Evolutionary conservation across 768 basidiomycete genomes (phyloP).

Genomic region (Glaciozyma martinii): DNA sequence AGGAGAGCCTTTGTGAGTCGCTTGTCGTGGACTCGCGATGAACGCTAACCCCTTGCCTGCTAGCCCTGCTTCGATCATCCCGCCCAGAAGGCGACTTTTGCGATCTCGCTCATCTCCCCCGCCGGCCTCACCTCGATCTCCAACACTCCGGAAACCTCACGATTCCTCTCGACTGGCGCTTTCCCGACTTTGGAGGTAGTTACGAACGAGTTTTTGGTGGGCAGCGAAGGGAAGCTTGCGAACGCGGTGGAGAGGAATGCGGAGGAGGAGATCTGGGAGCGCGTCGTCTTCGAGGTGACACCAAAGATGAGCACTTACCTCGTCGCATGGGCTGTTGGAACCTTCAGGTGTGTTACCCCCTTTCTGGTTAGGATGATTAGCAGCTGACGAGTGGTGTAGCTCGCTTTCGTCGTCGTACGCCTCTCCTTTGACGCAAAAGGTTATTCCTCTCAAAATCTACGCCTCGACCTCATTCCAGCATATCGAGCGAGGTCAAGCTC

Average conservation of each 20-base stretch:
- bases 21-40: not conserved
- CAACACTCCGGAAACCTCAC: constrained; percentile 78
- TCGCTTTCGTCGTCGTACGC: constrained; percentile 63
- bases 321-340: constrained; percentile 44
- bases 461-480: constrained; percentile 36
- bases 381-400: not conserved
- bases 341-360: constrained; percentile 46
- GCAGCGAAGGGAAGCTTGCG: constrained; percentile 23
- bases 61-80: constrained; percentile 88
- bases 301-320: constrained; percentile 45
- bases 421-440: constrained; percentile 70
- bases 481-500: constrained; percentile 12
- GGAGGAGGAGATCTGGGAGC: constrained; percentile 52
- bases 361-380: too few species aligned
- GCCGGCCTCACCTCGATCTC: constrained; percentile 64
- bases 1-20: constrained; percentile 15
- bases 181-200: constrained; percentile 21
- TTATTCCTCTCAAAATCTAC: constrained; percentile 75
- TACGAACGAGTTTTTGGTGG: constrained; percentile 34
- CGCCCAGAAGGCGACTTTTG: constrained; percentile 71
- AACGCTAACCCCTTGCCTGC: not conserved
- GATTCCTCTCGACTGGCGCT: constrained; percentile 41
- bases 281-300: constrained; percentile 68
- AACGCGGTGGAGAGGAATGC: not conserved
- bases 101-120: constrained; percentile 48